Percentiles rank a stretch among this genome's conserved stretches.
These are phyloP conservation scores for Flaveria brownii DNA, from an alignment of 129 eudicot species.

Conservation along the genomic window DNA sequence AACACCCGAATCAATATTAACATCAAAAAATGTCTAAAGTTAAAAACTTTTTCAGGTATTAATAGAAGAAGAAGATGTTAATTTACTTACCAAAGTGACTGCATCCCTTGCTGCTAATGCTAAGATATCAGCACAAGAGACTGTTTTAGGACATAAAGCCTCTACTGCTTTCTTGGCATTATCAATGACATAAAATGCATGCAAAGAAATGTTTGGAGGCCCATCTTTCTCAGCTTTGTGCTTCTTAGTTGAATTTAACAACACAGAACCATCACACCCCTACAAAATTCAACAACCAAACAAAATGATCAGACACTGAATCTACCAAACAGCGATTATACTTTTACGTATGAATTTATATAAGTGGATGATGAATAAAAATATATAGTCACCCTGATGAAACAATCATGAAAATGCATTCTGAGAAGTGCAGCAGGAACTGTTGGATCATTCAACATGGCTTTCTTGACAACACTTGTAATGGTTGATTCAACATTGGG, in stretches of 20 bases:
- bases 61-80: background rate
- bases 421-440: constrained; percentile 84
- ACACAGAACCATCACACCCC: constrained; percentile 90
- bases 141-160: constrained; percentile 72
- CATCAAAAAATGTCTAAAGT: background rate
- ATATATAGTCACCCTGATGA: constrained; percentile 48
- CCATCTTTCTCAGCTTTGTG: constrained; percentile 73
- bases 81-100: constrained; percentile 58
- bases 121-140: constrained; percentile 86
- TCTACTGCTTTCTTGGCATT: constrained; percentile 64
- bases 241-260: constrained; percentile 53
- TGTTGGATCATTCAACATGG: constrained; percentile 61
- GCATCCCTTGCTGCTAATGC: constrained; percentile 89
- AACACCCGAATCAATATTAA: background rate
- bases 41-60: background rate
- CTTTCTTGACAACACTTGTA: constrained; percentile 54
- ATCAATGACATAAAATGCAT: constrained; percentile 85
- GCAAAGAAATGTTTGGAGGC: constrained; percentile 75
- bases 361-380: constrained; percentile 18
- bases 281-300: constrained; percentile 11
- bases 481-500: constrained; percentile 53
- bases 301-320: background rate
- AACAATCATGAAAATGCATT: constrained; percentile 90
- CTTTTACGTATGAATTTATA: background rate
- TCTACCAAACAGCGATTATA: background rate